A percentile compares a stretch with the other conserved stretches of the same genome.
phyloP scores from a whole-genome alignment of 768 basidiomycete species.

The Amanita molliuscula region DNA sequence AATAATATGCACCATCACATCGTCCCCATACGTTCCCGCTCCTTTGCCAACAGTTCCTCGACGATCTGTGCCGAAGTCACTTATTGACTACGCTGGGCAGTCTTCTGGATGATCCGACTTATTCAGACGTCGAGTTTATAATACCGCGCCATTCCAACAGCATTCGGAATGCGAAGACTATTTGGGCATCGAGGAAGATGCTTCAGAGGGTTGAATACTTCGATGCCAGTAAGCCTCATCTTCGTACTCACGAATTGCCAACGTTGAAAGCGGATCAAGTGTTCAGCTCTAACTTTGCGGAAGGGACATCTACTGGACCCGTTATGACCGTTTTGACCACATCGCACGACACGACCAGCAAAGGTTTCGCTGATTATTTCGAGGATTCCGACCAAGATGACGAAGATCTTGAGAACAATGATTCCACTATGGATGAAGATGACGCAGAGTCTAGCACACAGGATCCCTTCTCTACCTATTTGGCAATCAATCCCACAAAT shows the following conservation, averaged over 20 bases:
- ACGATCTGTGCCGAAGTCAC: constrained; percentile 52
- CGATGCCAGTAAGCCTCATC: constrained; percentile 41
- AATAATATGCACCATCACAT: constrained; percentile 70
- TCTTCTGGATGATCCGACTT: constrained; percentile 70
- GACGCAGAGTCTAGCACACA: not conserved
- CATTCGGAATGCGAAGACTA: constrained; percentile 29
- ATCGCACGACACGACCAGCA: constrained; percentile 12
- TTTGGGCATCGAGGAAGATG: constrained; percentile 63
- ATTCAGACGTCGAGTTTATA: constrained; percentile 79
- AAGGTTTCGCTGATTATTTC: constrained; percentile 27
- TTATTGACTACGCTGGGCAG: constrained; percentile 65
- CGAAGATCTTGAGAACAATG: constrained; percentile 13
- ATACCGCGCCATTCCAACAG: constrained; percentile 37
- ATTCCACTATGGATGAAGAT: constrained; percentile 2
- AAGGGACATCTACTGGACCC: constrained; percentile 28
- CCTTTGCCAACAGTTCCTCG: constrained; percentile 36
- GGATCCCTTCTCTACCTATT: not conserved
- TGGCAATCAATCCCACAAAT: not conserved
- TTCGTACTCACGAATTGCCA: not conserved
- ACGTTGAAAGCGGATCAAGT: constrained; percentile 21
- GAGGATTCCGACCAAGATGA: constrained; percentile 43
- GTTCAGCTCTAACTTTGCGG: constrained; percentile 65
- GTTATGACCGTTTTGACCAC: constrained; percentile 13
- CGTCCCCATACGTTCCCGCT: constrained; percentile 39
- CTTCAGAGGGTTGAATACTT: constrained; percentile 73